phyloP scores from a whole-genome alignment of 208 protist species.

The Leishmania martiniquensis region DNA sequence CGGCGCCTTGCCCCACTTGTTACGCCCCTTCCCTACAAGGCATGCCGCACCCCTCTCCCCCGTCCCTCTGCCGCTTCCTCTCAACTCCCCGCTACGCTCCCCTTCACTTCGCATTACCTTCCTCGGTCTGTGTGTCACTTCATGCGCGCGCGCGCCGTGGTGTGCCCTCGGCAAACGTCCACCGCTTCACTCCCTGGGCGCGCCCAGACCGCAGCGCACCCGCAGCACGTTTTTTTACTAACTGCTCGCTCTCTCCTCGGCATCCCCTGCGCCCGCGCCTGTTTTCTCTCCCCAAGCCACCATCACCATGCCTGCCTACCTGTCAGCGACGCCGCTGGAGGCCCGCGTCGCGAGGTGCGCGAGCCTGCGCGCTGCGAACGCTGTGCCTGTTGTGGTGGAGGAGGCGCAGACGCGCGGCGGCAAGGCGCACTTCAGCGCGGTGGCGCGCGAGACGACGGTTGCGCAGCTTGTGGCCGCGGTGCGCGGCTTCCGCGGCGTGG shows the following conservation, averaged over 20 bases:
- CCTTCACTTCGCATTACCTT: not conserved
- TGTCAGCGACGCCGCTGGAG: constrained; percentile 21
- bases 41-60: no score
- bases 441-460: constrained; percentile 31
- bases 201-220: not conserved
- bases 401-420: constrained; percentile 16
- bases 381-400: constrained; percentile 35
- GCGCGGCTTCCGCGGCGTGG: constrained; percentile 18
- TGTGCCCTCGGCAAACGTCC: no score
- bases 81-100: not conserved
- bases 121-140: no score
- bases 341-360: constrained; percentile 27
- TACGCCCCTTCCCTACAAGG: no score
- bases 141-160: no score
- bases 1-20: no score
- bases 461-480: constrained; percentile 24
- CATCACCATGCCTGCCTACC: constrained; percentile 25
- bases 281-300: no score
- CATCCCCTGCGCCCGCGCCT: no score
- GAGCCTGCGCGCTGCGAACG: constrained; percentile 1
- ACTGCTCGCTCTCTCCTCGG: no score
- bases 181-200: no score
- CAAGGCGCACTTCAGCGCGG: constrained; percentile 36
- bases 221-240: not conserved
- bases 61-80: not conserved